phyloP scores from a whole-genome alignment of 352 stramenopile genomes.

The Globisporangium takayamanum region DNA sequence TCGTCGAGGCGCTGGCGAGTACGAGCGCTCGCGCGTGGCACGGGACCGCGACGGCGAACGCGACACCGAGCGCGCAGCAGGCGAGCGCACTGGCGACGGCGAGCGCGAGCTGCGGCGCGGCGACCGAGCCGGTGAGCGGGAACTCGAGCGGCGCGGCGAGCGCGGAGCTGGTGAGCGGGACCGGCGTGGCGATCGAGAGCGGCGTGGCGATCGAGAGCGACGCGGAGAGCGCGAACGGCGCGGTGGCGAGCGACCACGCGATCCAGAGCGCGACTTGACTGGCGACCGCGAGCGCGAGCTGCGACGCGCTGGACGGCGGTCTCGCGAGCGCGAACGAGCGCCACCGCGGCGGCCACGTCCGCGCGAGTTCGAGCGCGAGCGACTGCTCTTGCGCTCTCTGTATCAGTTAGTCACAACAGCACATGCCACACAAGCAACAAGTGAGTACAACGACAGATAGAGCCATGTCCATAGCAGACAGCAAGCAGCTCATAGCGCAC shows the following conservation, averaged over 20 bases:
- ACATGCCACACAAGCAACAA: neutral
- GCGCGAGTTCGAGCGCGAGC: conserved; percentile 32
- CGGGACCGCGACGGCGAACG: conserved; percentile 27
- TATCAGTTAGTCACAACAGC: neutral
- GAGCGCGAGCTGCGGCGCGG: conserved; percentile 20
- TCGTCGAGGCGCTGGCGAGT: conserved; percentile 30
- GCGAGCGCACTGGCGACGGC: conserved; percentile 26
- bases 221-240: conserved; percentile 16
- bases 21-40: conserved; percentile 31
- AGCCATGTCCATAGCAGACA: conserved; percentile 9
- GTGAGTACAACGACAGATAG: neutral
- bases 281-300: conserved; percentile 36
- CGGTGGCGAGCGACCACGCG: conserved; percentile 27
- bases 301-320: conserved; percentile 32
- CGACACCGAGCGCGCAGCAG: conserved; percentile 25
- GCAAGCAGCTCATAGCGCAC: conserved; percentile 16
- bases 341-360: conserved; percentile 16
- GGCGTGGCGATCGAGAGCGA: conserved; percentile 20
- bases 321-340: conserved; percentile 38
- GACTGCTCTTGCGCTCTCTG: conserved; percentile 24
- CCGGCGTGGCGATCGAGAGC: conserved; percentile 16
- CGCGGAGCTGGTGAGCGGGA: conserved; percentile 26
- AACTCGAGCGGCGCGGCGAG: conserved; percentile 14
- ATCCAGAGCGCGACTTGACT: conserved; percentile 26
- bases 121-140: conserved; percentile 21